Percentiles rank a stretch among this genome's conserved stretches.
Conservation (phyloP, 306 rosid genomes). For the Prunus fruticosa region DNA sequence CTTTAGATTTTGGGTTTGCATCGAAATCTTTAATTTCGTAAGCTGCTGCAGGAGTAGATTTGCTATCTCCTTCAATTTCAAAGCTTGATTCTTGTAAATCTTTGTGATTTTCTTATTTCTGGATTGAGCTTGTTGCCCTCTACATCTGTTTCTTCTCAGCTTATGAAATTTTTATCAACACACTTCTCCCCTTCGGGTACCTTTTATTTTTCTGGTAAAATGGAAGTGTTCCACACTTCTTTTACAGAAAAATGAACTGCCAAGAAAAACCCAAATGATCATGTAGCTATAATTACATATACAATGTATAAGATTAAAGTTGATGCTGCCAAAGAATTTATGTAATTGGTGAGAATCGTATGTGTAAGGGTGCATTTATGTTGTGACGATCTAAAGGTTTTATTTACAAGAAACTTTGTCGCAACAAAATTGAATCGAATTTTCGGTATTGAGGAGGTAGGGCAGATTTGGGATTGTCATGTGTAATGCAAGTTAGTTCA, state of each 20-base stretch:
- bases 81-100: background rate
- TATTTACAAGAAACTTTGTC: background rate
- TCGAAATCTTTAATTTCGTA: conserved; percentile 6
- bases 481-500: background rate
- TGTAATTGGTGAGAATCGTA: background rate
- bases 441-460: background rate
- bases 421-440: background rate
- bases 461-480: background rate
- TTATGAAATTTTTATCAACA: no score
- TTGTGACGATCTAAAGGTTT: background rate
- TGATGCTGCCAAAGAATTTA: background rate
- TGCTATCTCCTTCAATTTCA: background rate
- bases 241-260: background rate
- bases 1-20: background rate
- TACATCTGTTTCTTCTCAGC: background rate
- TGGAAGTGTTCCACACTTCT: background rate
- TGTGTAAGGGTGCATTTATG: background rate
- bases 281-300: background rate
- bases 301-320: background rate
- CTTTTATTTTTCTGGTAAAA: background rate
- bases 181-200: background rate
- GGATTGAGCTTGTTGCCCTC: background rate
- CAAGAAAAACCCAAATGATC: background rate
- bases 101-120: background rate
- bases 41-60: background rate